phyloP scores from a whole-genome alignment of 2,329 filamentous ascomycete genomes.

The Elsinoe fawcettii region DNA sequence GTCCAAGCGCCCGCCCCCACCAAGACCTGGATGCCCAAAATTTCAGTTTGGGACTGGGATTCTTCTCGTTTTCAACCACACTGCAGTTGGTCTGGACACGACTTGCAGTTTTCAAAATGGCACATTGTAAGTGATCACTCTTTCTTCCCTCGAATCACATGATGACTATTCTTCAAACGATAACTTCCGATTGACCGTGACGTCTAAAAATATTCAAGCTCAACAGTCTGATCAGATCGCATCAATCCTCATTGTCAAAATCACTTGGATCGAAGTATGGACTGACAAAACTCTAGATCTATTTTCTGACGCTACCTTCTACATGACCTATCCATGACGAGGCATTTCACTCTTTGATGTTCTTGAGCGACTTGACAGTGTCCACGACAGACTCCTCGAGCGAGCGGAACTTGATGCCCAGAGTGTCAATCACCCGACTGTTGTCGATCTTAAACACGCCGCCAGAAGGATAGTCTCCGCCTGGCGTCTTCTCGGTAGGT shows the following conservation, averaged over 20 bases:
- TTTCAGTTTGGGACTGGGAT: neutral
- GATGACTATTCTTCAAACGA: slow-evolving; percentile 32
- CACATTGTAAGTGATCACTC: slow-evolving; percentile 12
- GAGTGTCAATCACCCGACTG: slow-evolving; percentile 44
- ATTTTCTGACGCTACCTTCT: neutral
- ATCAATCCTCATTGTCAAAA: neutral
- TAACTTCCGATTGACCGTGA: slow-evolving; percentile 34
- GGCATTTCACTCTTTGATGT: slow-evolving; percentile 37
- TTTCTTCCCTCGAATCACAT: slow-evolving; percentile 16
- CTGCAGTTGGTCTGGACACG: neutral
- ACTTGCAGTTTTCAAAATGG: no score
- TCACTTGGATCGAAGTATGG: neutral
- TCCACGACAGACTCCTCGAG: slow-evolving; percentile 55
- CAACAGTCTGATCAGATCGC: slow-evolving; percentile 43
- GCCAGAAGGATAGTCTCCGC: slow-evolving; percentile 40
- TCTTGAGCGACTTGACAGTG: slow-evolving; percentile 56
- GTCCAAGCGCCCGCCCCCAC: neutral
- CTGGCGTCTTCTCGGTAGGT: slow-evolving; percentile 35
- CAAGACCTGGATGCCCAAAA: slow-evolving; percentile 14
- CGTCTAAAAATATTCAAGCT: slow-evolving; percentile 42
- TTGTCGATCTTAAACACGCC: slow-evolving; percentile 53
- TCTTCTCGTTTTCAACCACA: neutral
- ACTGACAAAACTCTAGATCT: neutral
- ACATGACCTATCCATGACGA: neutral
- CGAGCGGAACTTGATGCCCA: slow-evolving; percentile 53